phyloP scores from a whole-genome alignment of 2,329 filamentous ascomycete genomes.

The Teratosphaeriaceae sp. region DNA sequence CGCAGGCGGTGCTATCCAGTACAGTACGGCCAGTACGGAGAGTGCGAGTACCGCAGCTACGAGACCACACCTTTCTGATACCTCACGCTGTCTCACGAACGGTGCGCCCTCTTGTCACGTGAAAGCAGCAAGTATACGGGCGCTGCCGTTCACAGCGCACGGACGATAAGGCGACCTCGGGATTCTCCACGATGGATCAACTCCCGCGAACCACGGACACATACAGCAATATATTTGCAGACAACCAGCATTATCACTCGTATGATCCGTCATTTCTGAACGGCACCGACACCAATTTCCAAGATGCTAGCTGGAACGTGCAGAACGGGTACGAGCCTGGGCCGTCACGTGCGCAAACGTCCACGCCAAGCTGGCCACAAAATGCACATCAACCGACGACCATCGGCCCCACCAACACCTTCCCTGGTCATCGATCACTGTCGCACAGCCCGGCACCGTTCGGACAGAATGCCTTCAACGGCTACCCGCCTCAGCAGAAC shows the following conservation, averaged over 20 bases:
- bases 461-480: constrained; percentile 17
- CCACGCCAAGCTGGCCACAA: constrained; percentile 18
- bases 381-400: constrained; percentile 21
- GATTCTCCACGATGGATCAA: constrained; percentile 16
- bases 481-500: constrained; percentile 15
- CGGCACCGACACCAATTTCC: constrained; percentile 19
- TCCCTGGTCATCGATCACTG: constrained; percentile 15
- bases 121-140: background rate
- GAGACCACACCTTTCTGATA: background rate
- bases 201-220: constrained; percentile 20
- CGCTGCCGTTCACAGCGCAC: constrained; percentile 5
- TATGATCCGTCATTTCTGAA: constrained; percentile 26
- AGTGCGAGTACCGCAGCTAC: background rate
- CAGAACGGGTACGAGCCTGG: constrained; percentile 17
- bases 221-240: constrained; percentile 24
- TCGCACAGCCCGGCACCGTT: constrained; percentile 24
- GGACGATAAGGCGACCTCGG: too few species aligned
- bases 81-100: too few species aligned
- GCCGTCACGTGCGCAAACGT: constrained; percentile 24
- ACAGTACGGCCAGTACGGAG: background rate
- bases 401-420: constrained; percentile 14
- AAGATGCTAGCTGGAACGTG: constrained; percentile 28
- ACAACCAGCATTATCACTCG: constrained; percentile 23
- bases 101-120: background rate
- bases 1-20: background rate